Percentiles rank a stretch among this genome's conserved stretches.
phyloP scores from a whole-genome alignment of 192 early-diverging fungal genomes.

The Podila epigama region DNA sequence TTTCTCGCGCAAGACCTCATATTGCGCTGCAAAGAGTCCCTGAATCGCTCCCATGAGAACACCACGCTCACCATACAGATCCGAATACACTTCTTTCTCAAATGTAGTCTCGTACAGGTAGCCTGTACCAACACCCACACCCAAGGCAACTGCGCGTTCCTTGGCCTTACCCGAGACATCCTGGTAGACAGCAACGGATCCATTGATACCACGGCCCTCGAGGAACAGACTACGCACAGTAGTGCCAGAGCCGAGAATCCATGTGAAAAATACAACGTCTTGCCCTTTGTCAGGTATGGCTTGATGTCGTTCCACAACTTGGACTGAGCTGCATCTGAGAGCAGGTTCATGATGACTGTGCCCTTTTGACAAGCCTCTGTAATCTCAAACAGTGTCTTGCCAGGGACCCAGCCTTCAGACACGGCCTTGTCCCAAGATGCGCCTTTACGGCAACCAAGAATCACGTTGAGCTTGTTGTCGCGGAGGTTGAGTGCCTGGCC shows the following conservation, averaged over 20 bases:
- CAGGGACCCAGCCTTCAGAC: slow-evolving; percentile 94
- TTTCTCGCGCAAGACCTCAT: slow-evolving; percentile 91
- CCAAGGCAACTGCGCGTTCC: slow-evolving; percentile 90
- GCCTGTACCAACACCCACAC: slow-evolving; percentile 93
- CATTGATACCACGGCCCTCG: slow-evolving; percentile 97
- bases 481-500: slow-evolving; percentile 93
- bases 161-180: slow-evolving; percentile 93
- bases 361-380: slow-evolving; percentile 91
- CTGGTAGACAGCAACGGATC: slow-evolving; percentile 94
- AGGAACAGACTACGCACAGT: slow-evolving; percentile 96
- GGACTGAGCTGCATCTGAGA: slow-evolving; percentile 96
- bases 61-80: slow-evolving; percentile 96
- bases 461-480: slow-evolving; percentile 96
- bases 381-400: slow-evolving; percentile 94
- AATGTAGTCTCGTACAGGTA: slow-evolving; percentile 99
- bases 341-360: slow-evolving; percentile 91
- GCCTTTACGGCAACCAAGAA: slow-evolving; percentile 91
- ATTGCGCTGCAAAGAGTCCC: slow-evolving; percentile 95
- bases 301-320: slow-evolving; percentile 88
- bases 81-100: slow-evolving; percentile 96
- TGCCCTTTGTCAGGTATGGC: slow-evolving; percentile 91
- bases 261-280: slow-evolving; percentile 98
- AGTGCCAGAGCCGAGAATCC: slow-evolving; percentile 94
- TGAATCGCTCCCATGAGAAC: slow-evolving; percentile 98
- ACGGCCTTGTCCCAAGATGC: slow-evolving; percentile 92